Conservation (phyloP, 768 basidiomycete species). For the Mycena galopus region DNA sequence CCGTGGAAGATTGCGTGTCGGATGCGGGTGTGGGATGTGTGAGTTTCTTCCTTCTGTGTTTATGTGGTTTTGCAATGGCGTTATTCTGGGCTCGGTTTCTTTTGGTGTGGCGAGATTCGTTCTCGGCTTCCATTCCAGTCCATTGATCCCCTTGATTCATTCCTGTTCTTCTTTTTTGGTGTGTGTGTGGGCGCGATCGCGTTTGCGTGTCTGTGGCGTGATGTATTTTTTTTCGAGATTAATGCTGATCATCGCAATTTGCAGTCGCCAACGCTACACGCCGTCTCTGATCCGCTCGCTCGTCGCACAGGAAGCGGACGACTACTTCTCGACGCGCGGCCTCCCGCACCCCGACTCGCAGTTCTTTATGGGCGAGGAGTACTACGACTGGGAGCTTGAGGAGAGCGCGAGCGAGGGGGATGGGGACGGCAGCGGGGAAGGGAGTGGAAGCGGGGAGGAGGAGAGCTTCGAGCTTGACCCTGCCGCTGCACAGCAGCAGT, state of each 20-base stretch:
- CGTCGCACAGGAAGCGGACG: conserved; percentile 37
- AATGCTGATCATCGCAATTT: background rate
- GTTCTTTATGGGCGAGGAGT: conserved; percentile 39
- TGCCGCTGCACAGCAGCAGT: conserved; percentile 13
- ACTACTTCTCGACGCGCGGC: conserved; percentile 30
- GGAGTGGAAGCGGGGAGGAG: conserved; percentile 3
- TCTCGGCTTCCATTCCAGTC: too few relatives aligned
- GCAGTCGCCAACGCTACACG: conserved; percentile 31
- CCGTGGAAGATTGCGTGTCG: conserved; percentile 39
- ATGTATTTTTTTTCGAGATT: too few relatives aligned
- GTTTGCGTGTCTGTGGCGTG: background rate
- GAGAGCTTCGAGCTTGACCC: conserved; percentile 24
- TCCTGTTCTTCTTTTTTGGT: too few relatives aligned
- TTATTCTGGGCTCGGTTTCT: too few relatives aligned
- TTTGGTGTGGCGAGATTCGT: too few relatives aligned
- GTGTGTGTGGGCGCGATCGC: background rate
- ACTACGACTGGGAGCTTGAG: conserved; percentile 39
- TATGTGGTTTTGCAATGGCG: background rate
- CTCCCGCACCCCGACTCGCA: conserved; percentile 32
- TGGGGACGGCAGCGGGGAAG: conserved; percentile 11
- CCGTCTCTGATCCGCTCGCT: conserved; percentile 35
- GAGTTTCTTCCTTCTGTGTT: conserved; percentile 4
- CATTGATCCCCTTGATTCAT: too few relatives aligned
- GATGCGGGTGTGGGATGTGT: conserved; percentile 36
- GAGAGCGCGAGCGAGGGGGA: conserved; percentile 33